Evolutionary conservation across 352 stramenopile species (phyloP), one percentile per base, ranked within the genome.

Genomic region (Phytophthora sansomeana): DNA sequence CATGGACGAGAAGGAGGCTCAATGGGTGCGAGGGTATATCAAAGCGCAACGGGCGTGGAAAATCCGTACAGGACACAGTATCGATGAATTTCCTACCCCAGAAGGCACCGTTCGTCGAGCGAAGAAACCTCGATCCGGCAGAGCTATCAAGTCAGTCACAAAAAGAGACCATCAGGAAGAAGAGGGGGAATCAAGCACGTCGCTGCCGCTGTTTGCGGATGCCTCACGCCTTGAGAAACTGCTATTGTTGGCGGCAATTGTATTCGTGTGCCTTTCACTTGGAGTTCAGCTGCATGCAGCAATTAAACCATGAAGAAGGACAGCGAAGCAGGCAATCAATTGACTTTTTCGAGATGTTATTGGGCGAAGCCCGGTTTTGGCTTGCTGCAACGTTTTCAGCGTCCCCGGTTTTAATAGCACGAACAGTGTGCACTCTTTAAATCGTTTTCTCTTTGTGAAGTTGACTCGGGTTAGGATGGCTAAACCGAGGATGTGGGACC

Each of bases 1-100:
- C 28, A 74, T 74, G 53, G 53, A 53, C 35, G 66, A 74, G 47
- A 57, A 59, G n/a, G 66, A 74, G 41, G 41, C 41, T 8, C 46
- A 53, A 16, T 74, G 66, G 66, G 66, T 74, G 42, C 53, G 66
- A 26, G 53, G 53, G 14, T 74, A 69, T 54, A 42, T 74, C 14
- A 69, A 69, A 67, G 66, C 66, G 24, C 66, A 74, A 17, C 48
- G 66, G 17, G 54, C 29, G 32, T 74, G 66, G 66, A 69, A 61
- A 24, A 33, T 48, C 5, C 52, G 48, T n/a, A 74, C 66, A 36
- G 66, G 66, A 26, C 53, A n/a, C 41, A 69, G 58, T 43, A 74
- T 74, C 14, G 66, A 74, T 38, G 59, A 69, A 39, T 74, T 74
- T 64, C 16, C 30, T 26, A 63, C 61, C 35, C 47, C 66, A 28